These are phyloP conservation scores for Chrysanthemum lavandulifolium DNA, from an alignment of 129 eudicot genomes.

Conservation along the genomic window DNA sequence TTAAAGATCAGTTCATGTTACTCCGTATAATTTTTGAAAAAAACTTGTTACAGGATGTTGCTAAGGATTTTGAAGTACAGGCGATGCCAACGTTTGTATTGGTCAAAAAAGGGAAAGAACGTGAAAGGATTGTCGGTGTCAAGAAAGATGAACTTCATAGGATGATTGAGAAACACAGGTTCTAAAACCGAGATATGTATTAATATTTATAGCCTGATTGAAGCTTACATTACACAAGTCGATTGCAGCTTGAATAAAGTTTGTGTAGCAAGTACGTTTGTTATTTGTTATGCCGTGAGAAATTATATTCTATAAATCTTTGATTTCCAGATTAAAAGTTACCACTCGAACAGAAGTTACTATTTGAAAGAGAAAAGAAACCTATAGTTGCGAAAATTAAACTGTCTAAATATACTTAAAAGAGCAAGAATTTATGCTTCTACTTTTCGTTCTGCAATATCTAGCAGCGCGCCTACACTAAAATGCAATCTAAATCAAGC, in stretches of 20 bases:
- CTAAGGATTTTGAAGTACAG: constrained; percentile 55
- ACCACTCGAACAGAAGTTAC: neutral
- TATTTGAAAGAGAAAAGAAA: too few species aligned
- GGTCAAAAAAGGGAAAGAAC: constrained; percentile 63
- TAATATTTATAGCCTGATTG: neutral
- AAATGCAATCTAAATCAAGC: too few species aligned
- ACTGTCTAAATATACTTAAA: too few species aligned
- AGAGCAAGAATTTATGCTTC: too few species aligned
- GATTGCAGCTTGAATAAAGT: constrained; percentile 30
- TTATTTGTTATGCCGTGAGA: neutral
- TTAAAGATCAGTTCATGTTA: neutral
- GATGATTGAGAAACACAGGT: constrained; percentile 69
- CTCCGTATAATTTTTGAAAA: neutral
- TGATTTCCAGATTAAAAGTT: neutral
- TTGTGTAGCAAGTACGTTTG: constrained; percentile 13
- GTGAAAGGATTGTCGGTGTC: constrained; percentile 75
- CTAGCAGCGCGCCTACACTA: too few species aligned
- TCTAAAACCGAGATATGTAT: constrained; percentile 8
- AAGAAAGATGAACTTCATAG: constrained; percentile 62
- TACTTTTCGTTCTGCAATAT: too few species aligned
- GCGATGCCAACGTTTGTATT: constrained; percentile 80
- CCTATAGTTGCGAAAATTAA: too few species aligned
- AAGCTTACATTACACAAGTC: constrained; percentile 5
- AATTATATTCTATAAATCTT: constrained; percentile 7
- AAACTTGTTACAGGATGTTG: constrained; percentile 55